phyloP scores from a whole-genome alignment of 2,329 filamentous ascomycete genomes.

The Colletotrichum sp. region DNA sequence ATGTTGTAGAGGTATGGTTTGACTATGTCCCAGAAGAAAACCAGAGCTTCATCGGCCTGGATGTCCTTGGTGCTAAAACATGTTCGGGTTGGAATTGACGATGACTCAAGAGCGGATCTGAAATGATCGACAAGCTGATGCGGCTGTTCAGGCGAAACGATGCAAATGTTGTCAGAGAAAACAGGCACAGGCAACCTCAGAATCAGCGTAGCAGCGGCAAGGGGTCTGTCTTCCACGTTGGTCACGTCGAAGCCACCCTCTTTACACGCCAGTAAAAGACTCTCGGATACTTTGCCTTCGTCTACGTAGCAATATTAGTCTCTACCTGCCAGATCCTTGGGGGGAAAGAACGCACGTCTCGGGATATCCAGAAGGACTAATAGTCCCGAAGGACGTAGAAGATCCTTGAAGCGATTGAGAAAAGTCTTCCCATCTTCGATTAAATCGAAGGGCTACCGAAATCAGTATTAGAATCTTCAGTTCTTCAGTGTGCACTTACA shows the following conservation, averaged over 20 bases:
- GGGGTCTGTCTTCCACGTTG: neutral
- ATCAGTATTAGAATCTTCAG: neutral
- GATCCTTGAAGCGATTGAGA: neutral
- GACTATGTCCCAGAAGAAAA: neutral
- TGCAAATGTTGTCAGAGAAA: neutral
- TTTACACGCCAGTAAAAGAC: neutral
- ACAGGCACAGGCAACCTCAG: neutral
- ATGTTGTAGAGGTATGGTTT: neutral
- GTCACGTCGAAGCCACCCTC: neutral
- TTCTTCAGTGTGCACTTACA: neutral
- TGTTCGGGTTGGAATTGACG: neutral
- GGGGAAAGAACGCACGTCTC: neutral
- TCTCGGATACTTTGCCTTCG: neutral
- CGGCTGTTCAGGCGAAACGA: neutral
- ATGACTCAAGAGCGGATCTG: neutral
- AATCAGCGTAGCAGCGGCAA: neutral
- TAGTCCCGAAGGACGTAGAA: neutral
- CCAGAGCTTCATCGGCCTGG: neutral
- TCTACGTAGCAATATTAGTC: neutral
- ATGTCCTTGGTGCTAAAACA: neutral
- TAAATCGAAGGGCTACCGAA: fast-evolving
- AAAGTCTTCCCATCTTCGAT: neutral
- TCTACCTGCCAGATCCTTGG: neutral
- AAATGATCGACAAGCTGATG: neutral
- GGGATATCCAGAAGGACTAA: neutral